A percentile compares a stretch with the other conserved stretches of the same genome.
Evolutionary conservation across 2,329 filamentous ascomycete species (phyloP).

Genomic region (Zarea fungicola): DNA sequence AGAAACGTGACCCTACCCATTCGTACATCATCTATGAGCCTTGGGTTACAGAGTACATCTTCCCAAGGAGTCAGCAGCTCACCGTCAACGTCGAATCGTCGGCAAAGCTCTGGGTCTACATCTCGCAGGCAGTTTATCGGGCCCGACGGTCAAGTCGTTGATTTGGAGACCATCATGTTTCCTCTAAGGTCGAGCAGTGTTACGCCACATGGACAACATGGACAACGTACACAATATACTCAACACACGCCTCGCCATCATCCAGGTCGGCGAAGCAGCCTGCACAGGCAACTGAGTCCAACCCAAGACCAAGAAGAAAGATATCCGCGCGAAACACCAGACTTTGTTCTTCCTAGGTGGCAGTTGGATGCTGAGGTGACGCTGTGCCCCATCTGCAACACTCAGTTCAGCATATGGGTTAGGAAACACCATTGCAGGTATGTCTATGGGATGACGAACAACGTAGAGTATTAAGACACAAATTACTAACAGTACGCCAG

Average conservation of each 20-base stretch:
- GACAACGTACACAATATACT: no score
- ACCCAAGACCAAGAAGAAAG: neutral
- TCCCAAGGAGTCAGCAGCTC: neutral
- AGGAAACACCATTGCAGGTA: constrained; percentile 90
- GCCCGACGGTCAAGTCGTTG: constrained; percentile 1
- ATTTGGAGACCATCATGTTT: constrained; percentile 5
- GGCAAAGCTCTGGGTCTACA: neutral
- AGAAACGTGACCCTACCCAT: constrained; percentile 14
- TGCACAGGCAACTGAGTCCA: neutral
- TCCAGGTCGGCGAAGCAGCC: constrained; percentile 1
- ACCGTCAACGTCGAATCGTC: no score
- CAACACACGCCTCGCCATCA: neutral
- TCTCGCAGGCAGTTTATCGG: neutral
- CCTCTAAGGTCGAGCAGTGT: neutral
- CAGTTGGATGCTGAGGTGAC: constrained; percentile 81
- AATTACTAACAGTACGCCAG: constrained; percentile 32
- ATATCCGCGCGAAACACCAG: constrained; percentile 20
- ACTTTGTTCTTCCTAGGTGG: constrained; percentile 68
- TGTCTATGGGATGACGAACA: constrained; percentile 24
- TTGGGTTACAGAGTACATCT: neutral
- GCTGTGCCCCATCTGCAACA: constrained; percentile 77
- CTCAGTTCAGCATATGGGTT: constrained; percentile 76
- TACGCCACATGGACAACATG: no score
- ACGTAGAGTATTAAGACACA: neutral
- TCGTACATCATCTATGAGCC: constrained; percentile 16